Conservation (phyloP, 305 asterid genomes). For the Withania somnifera region DNA sequence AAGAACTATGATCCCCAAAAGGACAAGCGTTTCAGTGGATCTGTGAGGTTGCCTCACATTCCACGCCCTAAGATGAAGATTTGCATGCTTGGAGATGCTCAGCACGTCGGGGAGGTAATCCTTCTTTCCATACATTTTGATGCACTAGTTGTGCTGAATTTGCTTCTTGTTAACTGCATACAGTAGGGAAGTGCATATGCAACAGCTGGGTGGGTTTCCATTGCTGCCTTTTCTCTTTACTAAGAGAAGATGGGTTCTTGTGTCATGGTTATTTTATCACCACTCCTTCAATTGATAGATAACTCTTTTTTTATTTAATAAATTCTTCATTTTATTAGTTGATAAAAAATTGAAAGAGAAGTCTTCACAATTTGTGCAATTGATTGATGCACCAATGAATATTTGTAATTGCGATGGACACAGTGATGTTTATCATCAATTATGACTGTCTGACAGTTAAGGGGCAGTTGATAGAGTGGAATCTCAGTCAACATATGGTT, state of each 20-base stretch:
- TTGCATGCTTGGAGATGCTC: constrained; percentile 80
- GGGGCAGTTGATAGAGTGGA: background rate
- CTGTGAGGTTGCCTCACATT: constrained; percentile 59
- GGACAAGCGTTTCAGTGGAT: constrained; percentile 76
- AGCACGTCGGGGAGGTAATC: constrained; percentile 64
- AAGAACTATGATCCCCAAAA: constrained; percentile 75
- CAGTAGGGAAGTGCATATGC: background rate
- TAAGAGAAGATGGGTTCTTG: too few species aligned
- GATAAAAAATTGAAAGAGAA: background rate
- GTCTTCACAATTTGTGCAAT: too few species aligned
- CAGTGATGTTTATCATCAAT: background rate
- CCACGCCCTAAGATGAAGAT: constrained; percentile 66
- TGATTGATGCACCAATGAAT: background rate
- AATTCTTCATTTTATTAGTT: background rate
- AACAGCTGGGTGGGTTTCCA: background rate
- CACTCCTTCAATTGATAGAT: background rate
- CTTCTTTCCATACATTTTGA: background rate
- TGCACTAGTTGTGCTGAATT: background rate
- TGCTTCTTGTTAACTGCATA: background rate
- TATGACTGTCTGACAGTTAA: background rate
- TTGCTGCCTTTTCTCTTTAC: background rate
- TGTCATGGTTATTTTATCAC: too few species aligned
- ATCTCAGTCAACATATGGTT: background rate
- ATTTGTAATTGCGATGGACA: background rate
- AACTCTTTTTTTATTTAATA: background rate